Evolutionary conservation across 371 early-diverging fungal genomes (phyloP).

Genomic region (Batkoa obscura): DNA sequence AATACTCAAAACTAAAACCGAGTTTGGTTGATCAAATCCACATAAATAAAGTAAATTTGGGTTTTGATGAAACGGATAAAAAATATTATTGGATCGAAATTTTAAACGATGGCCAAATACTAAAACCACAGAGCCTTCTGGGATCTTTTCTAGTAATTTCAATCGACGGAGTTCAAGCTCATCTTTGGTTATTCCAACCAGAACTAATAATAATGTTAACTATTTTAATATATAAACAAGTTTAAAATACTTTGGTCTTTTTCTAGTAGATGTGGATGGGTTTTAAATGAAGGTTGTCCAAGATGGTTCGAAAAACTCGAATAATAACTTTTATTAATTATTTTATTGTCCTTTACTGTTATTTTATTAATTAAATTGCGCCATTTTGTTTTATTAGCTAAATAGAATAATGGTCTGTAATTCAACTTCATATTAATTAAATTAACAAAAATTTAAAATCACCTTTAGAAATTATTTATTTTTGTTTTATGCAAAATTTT

Average conservation of each 20-base stretch:
- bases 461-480: too few species aligned
- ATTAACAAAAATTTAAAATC: too few species aligned
- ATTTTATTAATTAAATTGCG: too few species aligned
- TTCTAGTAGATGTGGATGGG: conserved; percentile 64
- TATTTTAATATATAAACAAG: neutral
- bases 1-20: conserved; percentile 52
- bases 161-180: conserved; percentile 62
- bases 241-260: conserved; percentile 33
- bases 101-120: conserved; percentile 54
- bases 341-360: too few species aligned
- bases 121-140: conserved; percentile 44
- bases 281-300: conserved; percentile 60
- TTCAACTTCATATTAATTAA: too few species aligned
- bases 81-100: conserved; percentile 82
- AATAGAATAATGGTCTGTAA: too few species aligned
- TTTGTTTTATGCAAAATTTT: too few species aligned
- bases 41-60: conserved; percentile 73
- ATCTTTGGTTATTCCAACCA: conserved; percentile 45
- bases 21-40: conserved; percentile 80
- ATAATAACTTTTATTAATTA: too few species aligned
- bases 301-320: too few species aligned
- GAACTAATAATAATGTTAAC: conserved; percentile 23
- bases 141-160: conserved; percentile 33
- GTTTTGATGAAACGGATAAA: conserved; percentile 82
- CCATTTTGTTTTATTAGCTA: too few species aligned